Evolutionary conservation across 164 flowering plant genomes (phyloP), one percentile per base, ranked within the genome.

Genomic region (Pachysandra terminalis): DNA sequence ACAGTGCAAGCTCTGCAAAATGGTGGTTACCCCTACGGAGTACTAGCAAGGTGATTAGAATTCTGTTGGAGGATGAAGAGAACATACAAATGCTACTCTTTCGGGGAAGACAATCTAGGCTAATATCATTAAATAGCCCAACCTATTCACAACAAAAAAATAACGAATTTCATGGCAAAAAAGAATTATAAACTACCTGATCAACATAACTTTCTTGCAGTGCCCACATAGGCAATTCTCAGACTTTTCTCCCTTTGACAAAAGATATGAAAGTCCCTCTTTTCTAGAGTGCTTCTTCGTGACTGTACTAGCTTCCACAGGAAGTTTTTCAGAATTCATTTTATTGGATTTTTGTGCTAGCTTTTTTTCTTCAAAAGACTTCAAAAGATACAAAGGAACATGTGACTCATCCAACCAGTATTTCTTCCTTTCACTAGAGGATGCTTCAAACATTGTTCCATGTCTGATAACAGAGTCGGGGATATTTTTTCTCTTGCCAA

Each of bases 371-470:
- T 96, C 99, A 77, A 86, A 96, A 64, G 80, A 71, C 79, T 83
- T 96, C 81, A 96, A 65, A 28, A 96, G 85, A 82, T 86, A 81
- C 82, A 96, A 77, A 21, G 99, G 99, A 70, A 96, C 89, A 80
- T 76, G 77, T 62, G 87, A 80, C 67, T 93, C 96, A 53, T 77
- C 84, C 71, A 96, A 73, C 99, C 97, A 96, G 72, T 79, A 96
- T 72, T 81, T 94, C 80, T 90, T 96, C 83, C 82, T 92, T 61
- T 78, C 91, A 72, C 83, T 83, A 9, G 89, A 79, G 64, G 91
- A 73, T 66, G 84, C 89, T 65, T 93, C 88, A 61, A 87, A 67
- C 75, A 73, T 67, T 28, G 78, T 56, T 16, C 98, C 98, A 81
- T 90, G 80, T 74, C 60, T 83, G 65, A 65, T 63, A 51, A 96